These are phyloP conservation scores for Arctium lappa DNA, from an alignment of 129 eudicot genomes.

Conservation along the genomic window DNA sequence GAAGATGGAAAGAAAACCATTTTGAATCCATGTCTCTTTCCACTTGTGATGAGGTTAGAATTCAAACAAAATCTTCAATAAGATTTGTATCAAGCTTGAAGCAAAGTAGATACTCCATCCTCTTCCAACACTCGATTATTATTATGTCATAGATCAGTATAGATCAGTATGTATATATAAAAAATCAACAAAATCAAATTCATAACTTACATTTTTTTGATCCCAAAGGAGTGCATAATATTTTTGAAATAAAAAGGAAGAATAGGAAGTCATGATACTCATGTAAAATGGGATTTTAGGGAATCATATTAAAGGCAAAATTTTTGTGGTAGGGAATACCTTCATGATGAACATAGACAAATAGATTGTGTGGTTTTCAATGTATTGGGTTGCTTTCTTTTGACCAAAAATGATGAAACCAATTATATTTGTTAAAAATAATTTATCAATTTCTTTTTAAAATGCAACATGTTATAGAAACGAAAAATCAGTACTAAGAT, in stretches of 20 bases:
- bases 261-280: not conserved
- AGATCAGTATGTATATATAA: no score
- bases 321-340: conserved; percentile 7
- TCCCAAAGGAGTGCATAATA: not conserved
- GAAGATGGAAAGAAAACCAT: conserved; percentile 11
- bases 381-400: not conserved
- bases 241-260: not conserved
- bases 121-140: not conserved
- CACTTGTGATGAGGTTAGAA: conserved; percentile 25
- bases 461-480: no score
- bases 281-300: not conserved
- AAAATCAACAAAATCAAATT: not conserved
- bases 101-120: conserved; percentile 27
- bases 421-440: not conserved
- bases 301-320: not conserved
- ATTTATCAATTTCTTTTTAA: not conserved
- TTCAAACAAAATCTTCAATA: conserved; percentile 1
- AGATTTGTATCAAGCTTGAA: conserved; percentile 22
- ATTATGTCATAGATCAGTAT: not conserved
- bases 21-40: conserved; percentile 34
- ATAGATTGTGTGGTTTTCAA: not conserved
- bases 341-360: not conserved
- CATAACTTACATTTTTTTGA: not conserved
- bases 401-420: not conserved
- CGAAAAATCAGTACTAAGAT: no score